Base-by-base conservation (phyloP, 441 rosid species). In the Brassica hybrid region DNA sequence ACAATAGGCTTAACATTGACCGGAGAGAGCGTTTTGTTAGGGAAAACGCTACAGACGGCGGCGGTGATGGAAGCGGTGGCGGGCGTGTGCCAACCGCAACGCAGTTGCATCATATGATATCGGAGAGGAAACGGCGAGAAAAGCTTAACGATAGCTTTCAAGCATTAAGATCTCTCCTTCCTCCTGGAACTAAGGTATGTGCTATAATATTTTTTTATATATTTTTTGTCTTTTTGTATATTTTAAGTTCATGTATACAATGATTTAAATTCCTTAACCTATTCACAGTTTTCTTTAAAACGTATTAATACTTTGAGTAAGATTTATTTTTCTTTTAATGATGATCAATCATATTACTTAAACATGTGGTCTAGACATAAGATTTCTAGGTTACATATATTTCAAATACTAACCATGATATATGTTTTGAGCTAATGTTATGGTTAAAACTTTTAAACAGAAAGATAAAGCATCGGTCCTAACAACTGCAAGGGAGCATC, bases 91-190 rank as follows among this genome's bases (percentile, higher is more conserved):
- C 78, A 79, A 74, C 84, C 5, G 78, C 76, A 63, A 88, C 84
- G 60, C 97, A 92, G 72, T 45, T 91, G 73, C 94, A 90, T 62
- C 98, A 94, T 71, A 85, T 87, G 93, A 89, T 94, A 71, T 85
- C 93, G 0, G 98, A 94, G 83, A 78, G 98, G 41, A 90, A 80
- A 81, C 84, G 98, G 78, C 88, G 97, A 0, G 97, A 92, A 77
- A 94, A 91, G 79, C 89, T 91, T 69, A 94, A 91, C 32, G 94
- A 94, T 63, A 86, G 87, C 80, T 88, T 94, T 63, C 83, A 75
- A 58, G 91, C 91, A 19, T 77, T 94, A 52, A 82, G 88, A 70
- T 83, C 90, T 41, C 86, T 94, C 19, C 97, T 94, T 77, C 97
- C 99, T 38, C 86, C 88, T 0, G 90, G 89, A 63, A 69, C 98